Percentiles rank a stretch among this genome's conserved stretches.
Conservation (phyloP, 2,329 filamentous ascomycete genomes). For the Penicillium sclerotigenum region DNA sequence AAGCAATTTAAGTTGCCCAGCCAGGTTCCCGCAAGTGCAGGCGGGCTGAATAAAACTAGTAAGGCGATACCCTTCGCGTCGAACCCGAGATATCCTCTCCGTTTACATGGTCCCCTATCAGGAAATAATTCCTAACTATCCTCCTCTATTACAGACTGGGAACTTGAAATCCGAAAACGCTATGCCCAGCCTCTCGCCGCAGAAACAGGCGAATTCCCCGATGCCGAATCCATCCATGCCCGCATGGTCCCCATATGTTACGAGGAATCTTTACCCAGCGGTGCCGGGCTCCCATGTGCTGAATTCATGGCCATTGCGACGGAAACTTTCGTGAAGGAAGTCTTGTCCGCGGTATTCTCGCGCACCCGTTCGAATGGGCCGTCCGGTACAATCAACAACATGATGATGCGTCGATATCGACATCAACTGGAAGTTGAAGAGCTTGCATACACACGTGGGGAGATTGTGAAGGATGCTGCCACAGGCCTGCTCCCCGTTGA, state of each 20-base stretch:
- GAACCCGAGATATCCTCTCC: conserved; percentile 4
- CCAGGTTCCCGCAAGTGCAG: conserved; percentile 65
- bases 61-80: conserved; percentile 34
- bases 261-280: conserved; percentile 58
- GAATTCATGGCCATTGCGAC: conserved; percentile 60
- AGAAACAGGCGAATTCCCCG: conserved; percentile 63
- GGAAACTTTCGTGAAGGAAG: conserved; percentile 62
- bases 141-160: conserved; percentile 50
- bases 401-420: conserved; percentile 77
- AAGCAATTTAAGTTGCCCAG: conserved; percentile 54
- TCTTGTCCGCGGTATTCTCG: conserved; percentile 54
- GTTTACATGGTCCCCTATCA: not conserved
- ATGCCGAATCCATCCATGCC: conserved; percentile 54
- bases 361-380: conserved; percentile 56
- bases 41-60: conserved; percentile 77
- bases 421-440: conserved; percentile 74
- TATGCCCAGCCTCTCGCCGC: conserved; percentile 60
- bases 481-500: conserved; percentile 78
- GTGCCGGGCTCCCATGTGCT: conserved; percentile 53
- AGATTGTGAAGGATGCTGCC: conserved; percentile 66
- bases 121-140: conserved; percentile 15
- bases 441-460: conserved; percentile 66
- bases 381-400: conserved; percentile 64
- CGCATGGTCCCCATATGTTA: conserved; percentile 65
- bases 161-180: conserved; percentile 63